Evolutionary conservation across 345 rosid genomes (phyloP).

Genomic region (Noccaea bulbosa): DNA sequence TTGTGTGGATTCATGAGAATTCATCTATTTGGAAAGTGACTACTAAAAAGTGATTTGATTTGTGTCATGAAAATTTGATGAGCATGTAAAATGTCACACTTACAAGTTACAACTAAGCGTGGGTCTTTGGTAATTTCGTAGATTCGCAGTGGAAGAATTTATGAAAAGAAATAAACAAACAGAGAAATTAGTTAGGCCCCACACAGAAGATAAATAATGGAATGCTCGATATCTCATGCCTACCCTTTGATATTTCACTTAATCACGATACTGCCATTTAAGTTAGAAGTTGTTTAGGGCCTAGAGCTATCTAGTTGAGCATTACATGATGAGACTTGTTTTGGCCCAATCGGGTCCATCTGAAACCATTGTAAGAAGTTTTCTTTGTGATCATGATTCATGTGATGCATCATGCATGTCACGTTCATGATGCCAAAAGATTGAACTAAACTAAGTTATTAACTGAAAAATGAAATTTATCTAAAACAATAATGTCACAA

Average conservation of each 20-base stretch:
- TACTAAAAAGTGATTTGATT: neutral
- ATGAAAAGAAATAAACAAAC: neutral
- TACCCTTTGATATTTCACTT: slow-evolving; percentile 14
- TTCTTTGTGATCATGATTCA: too few species aligned
- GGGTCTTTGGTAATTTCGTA: neutral
- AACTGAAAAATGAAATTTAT: too few species aligned
- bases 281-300: neutral
- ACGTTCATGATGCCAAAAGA: too few species aligned
- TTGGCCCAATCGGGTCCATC: slow-evolving; percentile 4
- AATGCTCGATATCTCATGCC: slow-evolving; percentile 5
- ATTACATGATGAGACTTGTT: neutral
- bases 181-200: neutral
- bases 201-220: neutral
- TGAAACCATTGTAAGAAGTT: neutral
- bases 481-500: too few species aligned
- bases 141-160: neutral
- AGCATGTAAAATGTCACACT: neutral
- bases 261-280: slow-evolving; percentile 4
- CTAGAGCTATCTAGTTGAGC: neutral
- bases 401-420: too few species aligned
- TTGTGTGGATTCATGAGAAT: too few species aligned
- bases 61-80: slow-evolving; percentile 1
- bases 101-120: neutral
- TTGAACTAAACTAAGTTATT: too few species aligned
- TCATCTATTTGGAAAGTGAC: neutral